Percentiles rank a stretch among this genome's conserved stretches.
Conservation (phyloP, 164 flowering plant species). For the Berberis thunbergii region DNA sequence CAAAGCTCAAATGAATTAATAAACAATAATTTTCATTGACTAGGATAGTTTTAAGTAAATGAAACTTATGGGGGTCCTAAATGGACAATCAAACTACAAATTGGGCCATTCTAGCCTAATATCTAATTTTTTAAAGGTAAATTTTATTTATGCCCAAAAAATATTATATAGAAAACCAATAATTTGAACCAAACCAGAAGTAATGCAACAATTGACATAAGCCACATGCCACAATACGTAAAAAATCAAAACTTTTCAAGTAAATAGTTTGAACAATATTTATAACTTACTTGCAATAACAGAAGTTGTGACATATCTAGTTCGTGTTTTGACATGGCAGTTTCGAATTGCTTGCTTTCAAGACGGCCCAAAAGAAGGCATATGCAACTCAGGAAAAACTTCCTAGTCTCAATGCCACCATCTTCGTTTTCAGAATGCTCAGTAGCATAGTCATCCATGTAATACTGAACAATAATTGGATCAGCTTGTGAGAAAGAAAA, state of each 20-base stretch:
- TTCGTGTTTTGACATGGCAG: conserved; percentile 40
- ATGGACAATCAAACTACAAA: no score
- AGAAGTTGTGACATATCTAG: conserved; percentile 36
- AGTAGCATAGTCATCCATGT: conserved; percentile 29
- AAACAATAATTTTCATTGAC: no score
- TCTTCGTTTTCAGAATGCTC: conserved; percentile 22
- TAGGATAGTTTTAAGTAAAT: no score
- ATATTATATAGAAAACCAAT: no score
- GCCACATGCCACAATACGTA: no score
- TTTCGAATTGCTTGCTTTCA: conserved; percentile 43
- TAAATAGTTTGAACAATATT: background rate
- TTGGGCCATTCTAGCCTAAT: no score
- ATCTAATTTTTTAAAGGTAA: no score
- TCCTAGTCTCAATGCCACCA: conserved; percentile 49
- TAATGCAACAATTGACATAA: no score
- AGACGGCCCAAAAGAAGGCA: conserved; percentile 70
- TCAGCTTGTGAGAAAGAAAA: conserved; percentile 8
- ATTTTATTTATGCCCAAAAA: no score
- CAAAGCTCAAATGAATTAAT: no score
- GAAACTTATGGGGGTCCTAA: no score
- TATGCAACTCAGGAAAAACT: conserved; percentile 70
- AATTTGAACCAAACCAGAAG: no score
- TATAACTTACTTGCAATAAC: conserved; percentile 47
- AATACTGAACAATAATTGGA: conserved; percentile 34
- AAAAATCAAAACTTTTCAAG: background rate